Percentiles rank a stretch among this genome's conserved stretches.
Conservation (phyloP, 352 stramenopile species). For the Aphanomyces stellatus region DNA sequence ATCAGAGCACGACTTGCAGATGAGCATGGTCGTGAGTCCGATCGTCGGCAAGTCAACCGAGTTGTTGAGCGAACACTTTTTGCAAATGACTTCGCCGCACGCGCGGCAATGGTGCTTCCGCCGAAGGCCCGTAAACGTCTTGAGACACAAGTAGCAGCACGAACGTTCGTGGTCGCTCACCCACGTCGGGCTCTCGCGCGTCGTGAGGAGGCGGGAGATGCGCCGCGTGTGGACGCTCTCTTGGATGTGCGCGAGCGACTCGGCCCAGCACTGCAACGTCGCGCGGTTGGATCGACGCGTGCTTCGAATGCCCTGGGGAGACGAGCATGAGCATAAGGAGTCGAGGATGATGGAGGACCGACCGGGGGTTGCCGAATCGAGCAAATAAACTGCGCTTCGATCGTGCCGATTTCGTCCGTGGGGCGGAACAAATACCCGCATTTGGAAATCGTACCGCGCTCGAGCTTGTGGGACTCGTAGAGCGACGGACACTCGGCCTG, state of each 20-base stretch:
- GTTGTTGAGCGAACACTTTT: conserved; percentile 69
- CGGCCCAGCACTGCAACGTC: conserved; percentile 58
- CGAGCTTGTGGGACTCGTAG: conserved; percentile 58
- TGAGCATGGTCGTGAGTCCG: conserved; percentile 58
- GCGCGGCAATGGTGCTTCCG: conserved; percentile 73
- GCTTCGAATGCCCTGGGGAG: conserved; percentile 23
- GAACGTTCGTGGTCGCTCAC: conserved; percentile 73
- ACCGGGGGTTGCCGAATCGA: conserved; percentile 70
- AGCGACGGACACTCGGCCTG: conserved; percentile 64
- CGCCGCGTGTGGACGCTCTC: conserved; percentile 56
- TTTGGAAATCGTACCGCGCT: conserved; percentile 64
- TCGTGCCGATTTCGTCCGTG: conserved; percentile 30
- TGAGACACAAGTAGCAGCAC: conserved; percentile 75
- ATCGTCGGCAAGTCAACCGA: conserved; percentile 64
- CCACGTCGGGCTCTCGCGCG: conserved; percentile 62
- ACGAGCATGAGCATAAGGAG: too few relatives aligned
- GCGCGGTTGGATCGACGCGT: conserved; percentile 54
- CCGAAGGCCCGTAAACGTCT: conserved; percentile 71
- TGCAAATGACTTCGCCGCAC: conserved; percentile 81
- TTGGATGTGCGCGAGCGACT: conserved; percentile 53
- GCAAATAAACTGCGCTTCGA: conserved; percentile 72
- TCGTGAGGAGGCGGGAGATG: conserved; percentile 66
- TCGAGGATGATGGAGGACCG: conserved; percentile 15
- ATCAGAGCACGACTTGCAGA: conserved; percentile 75
- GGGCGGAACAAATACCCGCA: conserved; percentile 72